Base-by-base conservation (phyloP, 805 yeast species). In the Teunomyces stri region DNA sequence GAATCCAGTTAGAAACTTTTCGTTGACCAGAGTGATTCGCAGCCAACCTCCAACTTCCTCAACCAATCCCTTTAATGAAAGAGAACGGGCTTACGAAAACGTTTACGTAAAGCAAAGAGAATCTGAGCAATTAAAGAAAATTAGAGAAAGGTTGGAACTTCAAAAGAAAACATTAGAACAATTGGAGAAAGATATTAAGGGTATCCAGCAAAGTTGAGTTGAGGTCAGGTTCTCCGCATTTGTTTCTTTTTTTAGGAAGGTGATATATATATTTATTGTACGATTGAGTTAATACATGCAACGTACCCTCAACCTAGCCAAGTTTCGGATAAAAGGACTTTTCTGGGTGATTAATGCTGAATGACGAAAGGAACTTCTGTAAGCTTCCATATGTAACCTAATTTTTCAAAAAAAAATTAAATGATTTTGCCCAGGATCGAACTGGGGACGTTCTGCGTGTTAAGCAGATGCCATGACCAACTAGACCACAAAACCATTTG, bases 381-480 rank as follows among this genome's bases (percentile, higher is more conserved):
- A 25, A 1, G 10, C 11, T 25, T 25, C 27, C 11, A 21, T 25
- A 7, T 25, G 11, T 25, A 25, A 7, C 27, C 10, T 25, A 25
- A 25, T 7, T 5, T n/a, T n/a, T n/a, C 10, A 13, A 12, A 30
- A n/a, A 5, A n/a, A 35, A 46, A 54, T 46, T 31, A 50, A 31
- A 30, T 90, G 97, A 89, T 86, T 89, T 85, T 87, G 90, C 97
- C 97, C 97, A 91, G 97, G 97, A 89, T 92, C 97, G 97, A 91
- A 92, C 97, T 90, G 97, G 97, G 97, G 97, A 92, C 97, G 91
- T 88, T 88, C 94, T 89, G 97, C 97, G 97, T 91, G 97, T 91
- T 89, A 91, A 89, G 97, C 97, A 90, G 94, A 88, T 87, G 97
- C 96, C 97, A 91, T 91, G 83, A 90, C 97, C 97, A 75, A 90